Evolutionary conservation across 305 asterid genomes (phyloP).

Genomic region (Fraxinus dipetala): DNA sequence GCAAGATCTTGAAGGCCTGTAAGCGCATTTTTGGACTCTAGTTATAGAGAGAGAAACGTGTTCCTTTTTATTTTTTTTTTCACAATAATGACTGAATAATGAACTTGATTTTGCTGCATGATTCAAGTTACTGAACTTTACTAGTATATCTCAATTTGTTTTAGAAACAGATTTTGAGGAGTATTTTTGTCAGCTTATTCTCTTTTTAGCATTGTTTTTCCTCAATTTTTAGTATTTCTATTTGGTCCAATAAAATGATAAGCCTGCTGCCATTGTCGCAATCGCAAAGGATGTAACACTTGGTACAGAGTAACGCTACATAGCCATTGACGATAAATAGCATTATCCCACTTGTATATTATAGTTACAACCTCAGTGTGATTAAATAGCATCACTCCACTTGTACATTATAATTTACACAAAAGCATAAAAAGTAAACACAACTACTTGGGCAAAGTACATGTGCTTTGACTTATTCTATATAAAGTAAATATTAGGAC

Average conservation of each 20-base stretch:
- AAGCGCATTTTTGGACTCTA: slow-evolving; percentile 45
- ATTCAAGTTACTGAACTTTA: background rate
- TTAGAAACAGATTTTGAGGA: background rate
- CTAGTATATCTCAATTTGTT: background rate
- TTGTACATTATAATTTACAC: background rate
- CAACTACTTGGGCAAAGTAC: background rate
- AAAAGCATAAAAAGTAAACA: background rate
- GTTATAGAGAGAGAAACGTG: background rate
- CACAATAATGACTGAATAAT: background rate
- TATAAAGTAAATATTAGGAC: too few species aligned
- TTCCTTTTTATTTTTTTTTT: background rate
- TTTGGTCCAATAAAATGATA: background rate
- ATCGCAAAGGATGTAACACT: background rate
- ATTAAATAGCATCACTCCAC: background rate
- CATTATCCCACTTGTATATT: too few species aligned
- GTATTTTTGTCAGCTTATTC: background rate
- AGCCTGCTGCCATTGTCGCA: background rate
- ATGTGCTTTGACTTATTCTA: background rate
- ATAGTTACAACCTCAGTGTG: too few species aligned
- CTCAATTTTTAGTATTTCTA: background rate
- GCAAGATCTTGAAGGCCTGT: slow-evolving; percentile 42
- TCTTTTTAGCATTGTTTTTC: background rate
- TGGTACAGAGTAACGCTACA: too few species aligned
- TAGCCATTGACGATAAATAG: too few species aligned
- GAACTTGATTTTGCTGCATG: background rate